Conservation (phyloP, 148 eudicot species). For the Gaultheria prostrata region DNA sequence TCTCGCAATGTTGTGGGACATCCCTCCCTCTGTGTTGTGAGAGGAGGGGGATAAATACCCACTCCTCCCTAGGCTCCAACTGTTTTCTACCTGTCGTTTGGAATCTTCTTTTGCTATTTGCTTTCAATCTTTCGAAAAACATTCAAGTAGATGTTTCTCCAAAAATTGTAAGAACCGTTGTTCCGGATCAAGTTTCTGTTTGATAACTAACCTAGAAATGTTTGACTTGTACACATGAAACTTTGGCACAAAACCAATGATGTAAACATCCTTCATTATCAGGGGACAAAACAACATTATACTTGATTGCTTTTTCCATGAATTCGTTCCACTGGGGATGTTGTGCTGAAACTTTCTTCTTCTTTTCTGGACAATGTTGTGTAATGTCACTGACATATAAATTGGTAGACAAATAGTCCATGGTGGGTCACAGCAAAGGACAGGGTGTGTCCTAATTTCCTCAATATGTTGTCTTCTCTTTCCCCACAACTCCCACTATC, state of each 20-base stretch:
- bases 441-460: conserved; percentile 32
- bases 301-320: neutral
- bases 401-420: conserved; percentile 61
- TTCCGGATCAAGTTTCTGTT: neutral
- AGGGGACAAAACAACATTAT: neutral
- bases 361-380: neutral
- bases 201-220: neutral
- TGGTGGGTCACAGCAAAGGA: conserved; percentile 52
- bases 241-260: neutral
- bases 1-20: neutral
- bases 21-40: neutral
- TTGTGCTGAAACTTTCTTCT: neutral
- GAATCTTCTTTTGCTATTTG: neutral
- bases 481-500: conserved; percentile 20
- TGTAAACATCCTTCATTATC: neutral
- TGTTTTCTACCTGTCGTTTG: neutral
- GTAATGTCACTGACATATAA: neutral
- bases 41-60: neutral
- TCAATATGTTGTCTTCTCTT: conserved; percentile 29
- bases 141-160: neutral
- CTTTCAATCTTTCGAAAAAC: neutral
- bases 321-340: neutral
- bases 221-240: neutral
- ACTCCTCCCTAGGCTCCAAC: neutral
- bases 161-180: neutral